Percentiles rank a stretch among this genome's conserved stretches.
These are phyloP conservation scores for Cladorrhinum samala DNA, from an alignment of 495 filamentous ascomycete species.

Conservation along the genomic window DNA sequence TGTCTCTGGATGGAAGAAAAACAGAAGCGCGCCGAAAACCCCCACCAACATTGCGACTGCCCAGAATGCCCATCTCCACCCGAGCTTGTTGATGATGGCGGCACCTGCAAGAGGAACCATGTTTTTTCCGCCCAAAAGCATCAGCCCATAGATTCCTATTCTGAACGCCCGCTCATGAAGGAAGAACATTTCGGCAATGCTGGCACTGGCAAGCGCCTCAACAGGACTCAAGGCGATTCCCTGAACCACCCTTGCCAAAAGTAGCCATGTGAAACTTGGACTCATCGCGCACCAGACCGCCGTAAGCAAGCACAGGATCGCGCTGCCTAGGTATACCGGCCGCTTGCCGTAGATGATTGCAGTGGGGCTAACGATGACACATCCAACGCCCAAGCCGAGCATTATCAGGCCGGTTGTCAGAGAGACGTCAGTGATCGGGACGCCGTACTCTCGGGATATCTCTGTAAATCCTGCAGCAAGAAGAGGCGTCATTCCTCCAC, in stretches of 20 bases:
- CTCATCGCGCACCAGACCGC: constrained; percentile 83
- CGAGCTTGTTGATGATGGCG: constrained; percentile 66
- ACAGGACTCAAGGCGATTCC: constrained; percentile 83
- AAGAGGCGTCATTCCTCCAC: constrained; percentile 87
- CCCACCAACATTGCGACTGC: constrained; percentile 80
- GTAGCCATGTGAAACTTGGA: constrained; percentile 69
- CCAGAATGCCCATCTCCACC: constrained; percentile 95
- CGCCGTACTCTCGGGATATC: constrained; percentile 63
- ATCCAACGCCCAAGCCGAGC: constrained; percentile 85
- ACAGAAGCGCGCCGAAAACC: constrained; percentile 64
- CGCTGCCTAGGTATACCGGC: constrained; percentile 79
- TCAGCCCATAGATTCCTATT: constrained; percentile 87
- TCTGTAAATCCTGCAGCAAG: constrained; percentile 85
- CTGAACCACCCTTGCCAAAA: constrained; percentile 81
- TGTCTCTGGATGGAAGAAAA: constrained; percentile 90
- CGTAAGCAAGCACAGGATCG: constrained; percentile 67
- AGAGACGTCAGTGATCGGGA: constrained; percentile 67
- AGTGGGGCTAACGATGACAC: constrained; percentile 76
- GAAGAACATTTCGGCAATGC: constrained; percentile 94
- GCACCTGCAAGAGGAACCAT: constrained; percentile 86
- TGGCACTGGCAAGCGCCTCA: constrained; percentile 88
- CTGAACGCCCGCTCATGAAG: constrained; percentile 93
- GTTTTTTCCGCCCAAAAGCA: constrained; percentile 90
- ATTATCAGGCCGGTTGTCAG: constrained; percentile 93
- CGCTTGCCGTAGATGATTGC: constrained; percentile 89